Base-by-base conservation (phyloP, 176 grass and related monocot species). In the Otatea glauca region DNA sequence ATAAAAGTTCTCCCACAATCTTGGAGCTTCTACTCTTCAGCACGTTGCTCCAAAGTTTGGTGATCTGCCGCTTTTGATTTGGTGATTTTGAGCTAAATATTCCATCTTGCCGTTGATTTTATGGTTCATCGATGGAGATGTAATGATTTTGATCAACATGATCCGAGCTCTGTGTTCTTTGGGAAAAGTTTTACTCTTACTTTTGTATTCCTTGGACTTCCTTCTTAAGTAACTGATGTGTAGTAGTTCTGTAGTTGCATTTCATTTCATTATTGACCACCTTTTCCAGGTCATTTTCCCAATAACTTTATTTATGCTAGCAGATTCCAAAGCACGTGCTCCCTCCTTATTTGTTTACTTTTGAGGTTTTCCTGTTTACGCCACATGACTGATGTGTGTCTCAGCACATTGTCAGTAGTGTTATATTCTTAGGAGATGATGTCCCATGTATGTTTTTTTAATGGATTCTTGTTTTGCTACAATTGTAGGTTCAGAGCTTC, bases 251-350 rank as follows among this genome's bases (percentile, higher is more conserved):
- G 51, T 54, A 53, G 3, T 55, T 84, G 39, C 9, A 29, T 29
- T 39, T 68, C 27, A 51, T 65, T 89, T 51, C n/a, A 66, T 65
- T 29, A 84, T 25, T 29, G 10, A 15, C 10, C 32, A 61, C 32
- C 9, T 16, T 80, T 85, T 75, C 15, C 10, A 49, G 27, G 75
- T 85, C 69, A 74, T 73, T 80, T 68, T 68, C 81, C 11, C 35
- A 15, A 58, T 59, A 66, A 67, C 55, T 45, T 81, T 88, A 37
- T 88, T 79, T 51, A 25, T 56, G 37, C 23, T 71, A n/a, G 15
- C 21, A 39, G 39, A 84, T 78, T 84, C 80, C 66, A 56, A 73
- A 65, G 16, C 68, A 67, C 59, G 84, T 67, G 64, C 77, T 54
- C 38, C 27, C 18, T 49, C 0, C 47, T 78, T 83, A 29, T 83